Percentiles rank a stretch among this genome's conserved stretches.
Evolutionary conservation across 2,329 filamentous ascomycete species (phyloP).

Genomic region (Podosphaera aphanis): DNA sequence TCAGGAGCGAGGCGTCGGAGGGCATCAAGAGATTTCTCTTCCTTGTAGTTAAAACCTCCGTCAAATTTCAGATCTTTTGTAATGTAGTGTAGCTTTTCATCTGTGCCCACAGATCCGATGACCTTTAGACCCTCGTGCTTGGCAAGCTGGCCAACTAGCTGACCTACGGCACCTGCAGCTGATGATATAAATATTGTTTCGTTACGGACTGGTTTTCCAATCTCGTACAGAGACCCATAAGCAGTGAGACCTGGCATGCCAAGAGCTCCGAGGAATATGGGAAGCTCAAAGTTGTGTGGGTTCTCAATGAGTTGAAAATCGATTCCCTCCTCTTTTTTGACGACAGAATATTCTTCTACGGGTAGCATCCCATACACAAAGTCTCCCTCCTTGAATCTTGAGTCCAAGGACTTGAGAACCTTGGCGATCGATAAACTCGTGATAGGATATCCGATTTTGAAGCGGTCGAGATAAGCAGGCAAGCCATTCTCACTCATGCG

Average conservation of each 20-base stretch:
- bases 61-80: slow-evolving; percentile 51
- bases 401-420: slow-evolving; percentile 45
- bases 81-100: slow-evolving; percentile 53
- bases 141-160: slow-evolving; percentile 54
- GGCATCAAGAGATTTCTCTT: slow-evolving; percentile 39
- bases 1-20: slow-evolving; percentile 43
- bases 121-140: slow-evolving; percentile 54
- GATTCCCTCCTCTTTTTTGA: slow-evolving; percentile 19
- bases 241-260: slow-evolving; percentile 62
- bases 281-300: slow-evolving; percentile 39
- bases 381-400: slow-evolving; percentile 42
- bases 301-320: slow-evolving; percentile 37
- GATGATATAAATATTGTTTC: slow-evolving; percentile 60
- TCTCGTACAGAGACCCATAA: slow-evolving; percentile 50
- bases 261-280: slow-evolving; percentile 49
- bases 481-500: slow-evolving; percentile 42
- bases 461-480: slow-evolving; percentile 46
- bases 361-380: slow-evolving; percentile 32
- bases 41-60: slow-evolving; percentile 62
- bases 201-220: slow-evolving; percentile 51
- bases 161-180: slow-evolving; percentile 51
- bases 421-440: slow-evolving; percentile 38
- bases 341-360: slow-evolving; percentile 44
- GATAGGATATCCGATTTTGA: slow-evolving; percentile 37
- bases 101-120: slow-evolving; percentile 52